Conservation (phyloP, 257 asterid genomes). For the Solanum dulcamara region DNA sequence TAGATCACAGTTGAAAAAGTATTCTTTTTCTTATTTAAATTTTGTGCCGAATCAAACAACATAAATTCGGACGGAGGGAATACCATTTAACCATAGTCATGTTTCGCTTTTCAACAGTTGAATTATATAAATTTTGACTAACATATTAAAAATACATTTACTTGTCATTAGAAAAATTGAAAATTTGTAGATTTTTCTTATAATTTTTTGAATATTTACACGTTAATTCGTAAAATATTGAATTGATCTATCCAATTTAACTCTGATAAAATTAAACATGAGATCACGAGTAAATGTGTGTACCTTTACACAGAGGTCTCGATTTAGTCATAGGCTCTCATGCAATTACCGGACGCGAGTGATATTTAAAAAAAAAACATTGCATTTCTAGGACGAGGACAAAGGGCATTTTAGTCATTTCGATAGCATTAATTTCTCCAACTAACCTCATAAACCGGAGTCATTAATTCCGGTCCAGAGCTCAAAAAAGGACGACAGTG, state of each 20-base stretch:
- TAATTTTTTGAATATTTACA: background rate
- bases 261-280: background rate
- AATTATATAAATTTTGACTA: background rate
- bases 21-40: too few species aligned
- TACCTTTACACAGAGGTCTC: background rate
- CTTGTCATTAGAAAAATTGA: background rate
- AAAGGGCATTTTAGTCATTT: conserved; percentile 22
- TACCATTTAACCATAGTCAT: too few species aligned
- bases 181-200: background rate
- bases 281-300: background rate
- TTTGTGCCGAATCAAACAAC: too few species aligned
- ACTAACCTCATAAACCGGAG: background rate
- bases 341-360: too few species aligned
- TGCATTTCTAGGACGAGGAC: background rate
- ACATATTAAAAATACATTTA: background rate
- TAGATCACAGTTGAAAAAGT: too few species aligned
- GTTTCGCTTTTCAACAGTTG: background rate
- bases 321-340: background rate
- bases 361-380: too few species aligned
- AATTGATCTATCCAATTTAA: background rate
- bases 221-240: background rate
- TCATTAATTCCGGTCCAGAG: background rate
- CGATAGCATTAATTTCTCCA: background rate
- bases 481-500: background rate
- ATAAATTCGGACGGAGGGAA: too few species aligned